Evolutionary conservation across 2,329 filamentous ascomycete species (phyloP).

Genomic region (Colletotrichum lupini): DNA sequence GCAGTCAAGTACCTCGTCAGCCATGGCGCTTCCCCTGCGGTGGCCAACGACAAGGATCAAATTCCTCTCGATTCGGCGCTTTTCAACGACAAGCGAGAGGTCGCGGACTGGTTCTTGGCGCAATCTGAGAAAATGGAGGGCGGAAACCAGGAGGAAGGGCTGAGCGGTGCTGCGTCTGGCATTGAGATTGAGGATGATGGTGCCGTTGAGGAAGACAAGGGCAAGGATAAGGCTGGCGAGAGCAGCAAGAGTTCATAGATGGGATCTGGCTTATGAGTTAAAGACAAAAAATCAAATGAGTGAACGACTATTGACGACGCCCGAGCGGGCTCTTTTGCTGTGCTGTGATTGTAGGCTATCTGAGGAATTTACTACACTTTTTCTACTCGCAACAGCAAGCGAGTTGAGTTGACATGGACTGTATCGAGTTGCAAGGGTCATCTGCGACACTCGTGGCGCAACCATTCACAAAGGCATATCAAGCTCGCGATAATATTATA

Average conservation of each 20-base stretch:
- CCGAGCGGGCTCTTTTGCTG: not conserved
- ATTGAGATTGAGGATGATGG: slow-evolving; percentile 51
- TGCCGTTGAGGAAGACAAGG: slow-evolving; percentile 40
- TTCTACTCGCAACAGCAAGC: not conserved
- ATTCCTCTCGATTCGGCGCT: slow-evolving; percentile 81
- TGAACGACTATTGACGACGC: not conserved
- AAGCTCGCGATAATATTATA: not conserved
- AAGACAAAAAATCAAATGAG: slow-evolving; percentile 19
- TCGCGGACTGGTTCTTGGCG: slow-evolving; percentile 71
- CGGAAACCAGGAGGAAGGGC: slow-evolving; percentile 56
- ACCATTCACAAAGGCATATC: not conserved
- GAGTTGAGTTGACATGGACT: not conserved
- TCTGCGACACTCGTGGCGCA: not conserved
- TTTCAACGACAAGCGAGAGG: slow-evolving; percentile 73
- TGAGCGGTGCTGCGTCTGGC: slow-evolving; percentile 49
- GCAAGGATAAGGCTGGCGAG: not conserved
- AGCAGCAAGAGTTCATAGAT: slow-evolving; percentile 16
- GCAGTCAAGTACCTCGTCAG: slow-evolving; percentile 82
- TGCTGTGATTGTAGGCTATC: not conserved
- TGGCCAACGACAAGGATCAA: slow-evolving; percentile 87
- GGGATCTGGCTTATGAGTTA: not conserved
- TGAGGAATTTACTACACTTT: not conserved
- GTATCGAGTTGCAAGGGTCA: not conserved
- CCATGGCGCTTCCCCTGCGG: slow-evolving; percentile 79
- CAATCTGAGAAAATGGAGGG: slow-evolving; percentile 60